Conservation (phyloP, 2,329 filamentous ascomycete genomes). For the Myriangium duriaei region DNA sequence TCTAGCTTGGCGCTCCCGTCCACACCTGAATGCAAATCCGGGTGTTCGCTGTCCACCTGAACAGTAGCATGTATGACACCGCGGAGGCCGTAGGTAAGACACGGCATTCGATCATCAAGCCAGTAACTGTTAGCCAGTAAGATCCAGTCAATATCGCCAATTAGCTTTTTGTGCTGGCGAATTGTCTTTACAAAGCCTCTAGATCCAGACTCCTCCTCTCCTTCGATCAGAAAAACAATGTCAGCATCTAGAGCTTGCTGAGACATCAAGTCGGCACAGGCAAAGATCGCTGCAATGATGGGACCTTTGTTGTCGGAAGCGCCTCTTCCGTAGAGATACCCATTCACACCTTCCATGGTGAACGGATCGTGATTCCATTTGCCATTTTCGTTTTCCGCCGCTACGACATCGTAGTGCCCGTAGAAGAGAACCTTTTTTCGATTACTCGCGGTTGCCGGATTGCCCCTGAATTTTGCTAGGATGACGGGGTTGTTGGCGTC, state of each 20-base stretch:
- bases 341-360: conserved; percentile 74
- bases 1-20: conserved; percentile 84
- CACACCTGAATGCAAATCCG: conserved; percentile 92
- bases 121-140: conserved; percentile 96
- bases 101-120: conserved; percentile 91
- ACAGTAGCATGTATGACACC: conserved; percentile 90
- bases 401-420: conserved; percentile 94
- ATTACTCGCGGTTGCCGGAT: conserved; percentile 48
- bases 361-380: conserved; percentile 89
- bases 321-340: conserved; percentile 90
- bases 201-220: conserved; percentile 91
- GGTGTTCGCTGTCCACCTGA: conserved; percentile 71
- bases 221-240: conserved; percentile 87
- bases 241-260: conserved; percentile 77
- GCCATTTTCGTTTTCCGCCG: conserved; percentile 67
- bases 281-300: conserved; percentile 85
- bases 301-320: conserved; percentile 97
- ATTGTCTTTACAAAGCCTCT: conserved; percentile 81
- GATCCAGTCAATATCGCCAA: conserved; percentile 88
- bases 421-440: conserved; percentile 91
- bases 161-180: conserved; percentile 63
- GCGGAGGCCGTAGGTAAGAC: conserved; percentile 83
- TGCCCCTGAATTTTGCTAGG: conserved; percentile 74
- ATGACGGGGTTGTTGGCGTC: conserved; percentile 82
- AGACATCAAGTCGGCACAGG: conserved; percentile 76